Conservation (phyloP, 805 yeast species). For the Saccharomycopsis lassenensis region DNA sequence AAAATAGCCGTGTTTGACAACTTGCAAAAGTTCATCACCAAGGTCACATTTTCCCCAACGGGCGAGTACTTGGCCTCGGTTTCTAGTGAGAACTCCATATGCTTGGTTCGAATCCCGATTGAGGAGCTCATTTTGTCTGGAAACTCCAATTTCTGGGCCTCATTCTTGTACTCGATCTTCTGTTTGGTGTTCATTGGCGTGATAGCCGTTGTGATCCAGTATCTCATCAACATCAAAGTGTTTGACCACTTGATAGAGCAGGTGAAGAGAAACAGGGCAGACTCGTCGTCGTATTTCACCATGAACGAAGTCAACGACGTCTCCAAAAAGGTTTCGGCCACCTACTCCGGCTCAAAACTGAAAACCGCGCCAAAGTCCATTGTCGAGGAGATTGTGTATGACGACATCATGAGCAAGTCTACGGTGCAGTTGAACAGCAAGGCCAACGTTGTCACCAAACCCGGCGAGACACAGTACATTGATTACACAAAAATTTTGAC, state of each 20-base stretch:
- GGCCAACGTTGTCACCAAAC: slow-evolving; percentile 19
- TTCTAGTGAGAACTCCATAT: slow-evolving; percentile 68
- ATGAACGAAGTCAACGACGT: slow-evolving; percentile 7
- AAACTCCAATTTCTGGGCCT: slow-evolving; percentile 25
- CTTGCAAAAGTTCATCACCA: slow-evolving; percentile 68
- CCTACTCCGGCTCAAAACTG: not conserved
- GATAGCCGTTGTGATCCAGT: slow-evolving; percentile 28
- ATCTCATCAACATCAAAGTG: slow-evolving; percentile 17
- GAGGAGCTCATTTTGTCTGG: slow-evolving; percentile 25
- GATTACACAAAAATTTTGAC: no score
- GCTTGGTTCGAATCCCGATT: slow-evolving; percentile 48
- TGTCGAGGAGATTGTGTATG: slow-evolving; percentile 17
- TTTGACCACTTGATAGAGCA: slow-evolving; percentile 17
- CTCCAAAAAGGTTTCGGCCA: not conserved
- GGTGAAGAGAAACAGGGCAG: slow-evolving; percentile 16
- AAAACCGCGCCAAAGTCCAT: slow-evolving; percentile 19
- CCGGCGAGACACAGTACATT: not conserved
- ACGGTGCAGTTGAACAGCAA: slow-evolving; percentile 15
- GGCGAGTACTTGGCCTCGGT: slow-evolving; percentile 59
- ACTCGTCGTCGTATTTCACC: slow-evolving; percentile 18
- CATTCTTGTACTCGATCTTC: slow-evolving; percentile 25
- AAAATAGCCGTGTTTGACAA: slow-evolving; percentile 40
- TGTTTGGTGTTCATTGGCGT: slow-evolving; percentile 25
- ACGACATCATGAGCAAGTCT: slow-evolving; percentile 16
- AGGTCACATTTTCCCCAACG: slow-evolving; percentile 55